phyloP scores from a whole-genome alignment of 2,329 filamentous ascomycete genomes.

The Blumeria graminis region DNA sequence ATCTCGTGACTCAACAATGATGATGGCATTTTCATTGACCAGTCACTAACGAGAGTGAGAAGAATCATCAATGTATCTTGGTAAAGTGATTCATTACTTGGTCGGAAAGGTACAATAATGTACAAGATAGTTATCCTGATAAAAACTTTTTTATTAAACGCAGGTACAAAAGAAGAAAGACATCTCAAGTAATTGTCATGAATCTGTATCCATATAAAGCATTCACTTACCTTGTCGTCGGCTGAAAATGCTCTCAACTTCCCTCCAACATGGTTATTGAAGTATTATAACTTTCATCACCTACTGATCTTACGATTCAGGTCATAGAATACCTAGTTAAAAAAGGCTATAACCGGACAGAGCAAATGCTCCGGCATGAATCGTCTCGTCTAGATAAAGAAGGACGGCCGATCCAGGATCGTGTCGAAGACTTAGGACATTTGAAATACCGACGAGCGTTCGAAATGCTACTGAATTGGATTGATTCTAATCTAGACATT shows the following conservation, averaged over 20 bases:
- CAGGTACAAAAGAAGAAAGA: background rate
- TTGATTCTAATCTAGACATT: conserved; percentile 76
- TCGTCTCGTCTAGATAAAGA: conserved; percentile 63
- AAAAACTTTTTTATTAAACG: background rate
- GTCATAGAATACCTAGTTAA: conserved; percentile 91
- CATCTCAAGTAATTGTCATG: background rate
- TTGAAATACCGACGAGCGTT: conserved; percentile 58
- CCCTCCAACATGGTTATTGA: background rate
- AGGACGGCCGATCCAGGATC: conserved; percentile 45
- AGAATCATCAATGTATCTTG: too few relatives aligned
- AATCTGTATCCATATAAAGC: background rate
- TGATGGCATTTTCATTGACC: too few relatives aligned
- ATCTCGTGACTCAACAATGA: too few relatives aligned
- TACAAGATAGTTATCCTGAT: background rate
- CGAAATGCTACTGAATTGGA: conserved; percentile 53
- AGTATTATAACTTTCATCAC: background rate
- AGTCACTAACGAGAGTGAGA: too few relatives aligned
- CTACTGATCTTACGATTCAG: conserved; percentile 17
- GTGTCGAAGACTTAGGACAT: conserved; percentile 44
- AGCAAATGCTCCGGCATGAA: conserved; percentile 78
- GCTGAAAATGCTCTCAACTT: background rate
- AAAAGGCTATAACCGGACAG: conserved; percentile 79
- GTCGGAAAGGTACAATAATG: background rate
- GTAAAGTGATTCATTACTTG: too few relatives aligned
- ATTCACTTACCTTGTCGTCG: background rate